Evolutionary conservation across 768 basidiomycete species (phyloP).

Genomic region (Hericium coralloides): DNA sequence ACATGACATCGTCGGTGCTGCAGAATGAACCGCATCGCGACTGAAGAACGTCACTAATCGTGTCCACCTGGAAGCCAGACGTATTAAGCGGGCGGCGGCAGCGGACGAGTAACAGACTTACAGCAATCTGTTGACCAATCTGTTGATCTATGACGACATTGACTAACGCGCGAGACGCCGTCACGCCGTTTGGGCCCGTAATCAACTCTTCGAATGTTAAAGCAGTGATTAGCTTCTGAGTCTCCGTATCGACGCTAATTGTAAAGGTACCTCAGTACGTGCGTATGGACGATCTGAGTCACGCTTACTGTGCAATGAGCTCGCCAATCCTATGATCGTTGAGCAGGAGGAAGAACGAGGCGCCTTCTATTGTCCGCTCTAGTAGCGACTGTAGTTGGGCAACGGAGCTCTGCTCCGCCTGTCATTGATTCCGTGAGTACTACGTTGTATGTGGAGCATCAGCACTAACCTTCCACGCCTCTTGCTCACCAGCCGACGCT

Average conservation of each 20-base stretch:
- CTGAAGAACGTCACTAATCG: constrained; percentile 91
- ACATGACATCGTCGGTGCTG: constrained; percentile 94
- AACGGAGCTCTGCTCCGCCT: constrained; percentile 83
- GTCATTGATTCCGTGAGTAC: neutral
- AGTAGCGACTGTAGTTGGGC: constrained; percentile 67
- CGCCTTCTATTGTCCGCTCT: constrained; percentile 82
- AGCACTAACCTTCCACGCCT: constrained; percentile 73
- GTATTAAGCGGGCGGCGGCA: neutral
- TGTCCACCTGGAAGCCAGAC: constrained; percentile 62
- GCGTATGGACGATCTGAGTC: neutral
- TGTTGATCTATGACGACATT: constrained; percentile 97
- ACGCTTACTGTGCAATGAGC: constrained; percentile 65
- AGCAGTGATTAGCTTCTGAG: constrained; percentile 56
- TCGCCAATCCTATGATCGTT: constrained; percentile 88
- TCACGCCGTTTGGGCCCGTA: constrained; percentile 76
- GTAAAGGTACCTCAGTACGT: constrained; percentile 5
- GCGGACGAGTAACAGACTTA: constrained; percentile 31
- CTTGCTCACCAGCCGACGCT: constrained; percentile 59
- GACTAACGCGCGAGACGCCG: constrained; percentile 82
- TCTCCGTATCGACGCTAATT: constrained; percentile 59
- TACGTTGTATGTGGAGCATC: too few relatives aligned
- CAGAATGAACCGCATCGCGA: constrained; percentile 96
- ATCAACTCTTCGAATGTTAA: constrained; percentile 86
- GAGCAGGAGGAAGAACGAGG: constrained; percentile 87
- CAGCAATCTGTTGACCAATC: constrained; percentile 93